Evolutionary conservation across 2,329 filamentous ascomycete species (phyloP).

Genomic region (Alternaria sp.): DNA sequence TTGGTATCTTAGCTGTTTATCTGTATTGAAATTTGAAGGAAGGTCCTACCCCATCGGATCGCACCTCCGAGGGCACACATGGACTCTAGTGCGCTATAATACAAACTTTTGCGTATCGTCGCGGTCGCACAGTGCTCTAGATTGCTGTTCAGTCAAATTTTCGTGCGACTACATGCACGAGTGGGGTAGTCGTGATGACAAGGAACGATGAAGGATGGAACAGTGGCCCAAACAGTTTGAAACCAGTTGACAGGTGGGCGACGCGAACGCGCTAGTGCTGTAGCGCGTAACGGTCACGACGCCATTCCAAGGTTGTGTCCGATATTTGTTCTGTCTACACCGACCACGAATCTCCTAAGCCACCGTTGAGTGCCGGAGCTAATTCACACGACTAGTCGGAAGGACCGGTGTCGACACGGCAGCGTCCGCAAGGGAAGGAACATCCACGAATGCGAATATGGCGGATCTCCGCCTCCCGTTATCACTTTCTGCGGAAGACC

Average conservation of each 20-base stretch:
- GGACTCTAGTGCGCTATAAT: not conserved
- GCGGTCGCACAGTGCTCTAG: not conserved
- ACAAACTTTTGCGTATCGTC: not conserved
- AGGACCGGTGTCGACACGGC: not conserved
- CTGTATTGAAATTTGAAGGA: not conserved
- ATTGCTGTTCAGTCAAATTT: not conserved
- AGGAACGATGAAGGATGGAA: slow-evolving; percentile 5
- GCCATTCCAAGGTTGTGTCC: not conserved
- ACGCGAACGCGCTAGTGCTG: not conserved
- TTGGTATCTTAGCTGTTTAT: not conserved
- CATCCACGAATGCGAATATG: not conserved
- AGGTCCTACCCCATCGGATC: slow-evolving; percentile 3
- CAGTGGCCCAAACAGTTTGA: not conserved
- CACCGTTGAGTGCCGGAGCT: not conserved
- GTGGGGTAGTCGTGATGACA: not conserved
- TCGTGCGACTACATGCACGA: not conserved
- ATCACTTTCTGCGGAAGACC: not conserved
- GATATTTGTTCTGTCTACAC: not conserved
- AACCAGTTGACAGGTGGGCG: not conserved
- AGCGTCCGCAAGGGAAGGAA: not conserved
- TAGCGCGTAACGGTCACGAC: not conserved
- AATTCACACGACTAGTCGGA: not conserved
- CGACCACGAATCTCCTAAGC: not conserved
- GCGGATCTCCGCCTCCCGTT: not conserved
- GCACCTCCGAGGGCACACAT: slow-evolving; percentile 4